phyloP scores from a whole-genome alignment of 331 rosid genomes.

The Malus hybrid region DNA sequence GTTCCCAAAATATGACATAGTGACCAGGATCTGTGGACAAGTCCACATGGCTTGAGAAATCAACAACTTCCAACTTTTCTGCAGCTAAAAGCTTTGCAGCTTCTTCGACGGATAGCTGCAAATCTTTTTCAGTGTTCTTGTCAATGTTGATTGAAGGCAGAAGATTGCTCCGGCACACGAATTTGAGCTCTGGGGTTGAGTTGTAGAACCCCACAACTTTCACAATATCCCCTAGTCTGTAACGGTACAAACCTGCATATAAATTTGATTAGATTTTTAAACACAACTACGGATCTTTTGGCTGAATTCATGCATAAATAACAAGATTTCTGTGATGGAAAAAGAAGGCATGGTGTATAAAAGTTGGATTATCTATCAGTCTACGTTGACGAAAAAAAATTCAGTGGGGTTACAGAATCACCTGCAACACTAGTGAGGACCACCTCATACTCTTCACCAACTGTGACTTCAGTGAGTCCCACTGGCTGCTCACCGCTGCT shows the following conservation, averaged over 20 bases:
- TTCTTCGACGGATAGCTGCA: constrained; percentile 62
- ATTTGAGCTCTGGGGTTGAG: constrained; percentile 66
- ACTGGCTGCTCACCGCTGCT: constrained; percentile 32
- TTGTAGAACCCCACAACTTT: constrained; percentile 73
- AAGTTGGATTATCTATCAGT: too few species aligned
- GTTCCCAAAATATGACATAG: constrained; percentile 86
- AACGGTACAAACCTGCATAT: constrained; percentile 69
- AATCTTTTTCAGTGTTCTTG: constrained; percentile 87
- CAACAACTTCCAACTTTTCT: constrained; percentile 73
- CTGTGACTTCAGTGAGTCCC: constrained; percentile 64
- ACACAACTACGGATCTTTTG: too few species aligned
- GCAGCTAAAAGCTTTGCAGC: constrained; percentile 45
- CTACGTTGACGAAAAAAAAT: too few species aligned
- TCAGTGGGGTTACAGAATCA: neutral
- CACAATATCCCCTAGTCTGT: constrained; percentile 72
- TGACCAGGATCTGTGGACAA: constrained; percentile 64
- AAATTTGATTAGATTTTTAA: neutral
- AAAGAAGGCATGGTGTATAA: too few species aligned
- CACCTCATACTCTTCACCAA: constrained; percentile 77
- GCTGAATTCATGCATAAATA: too few species aligned
- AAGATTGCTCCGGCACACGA: constrained; percentile 53
- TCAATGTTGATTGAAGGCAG: constrained; percentile 70
- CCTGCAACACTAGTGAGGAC: constrained; percentile 60
- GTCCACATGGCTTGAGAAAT: constrained; percentile 66
- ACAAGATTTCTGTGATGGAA: too few species aligned